Evolutionary conservation across 352 stramenopile species (phyloP).

Genomic region (Phytophthora sansomeana): DNA sequence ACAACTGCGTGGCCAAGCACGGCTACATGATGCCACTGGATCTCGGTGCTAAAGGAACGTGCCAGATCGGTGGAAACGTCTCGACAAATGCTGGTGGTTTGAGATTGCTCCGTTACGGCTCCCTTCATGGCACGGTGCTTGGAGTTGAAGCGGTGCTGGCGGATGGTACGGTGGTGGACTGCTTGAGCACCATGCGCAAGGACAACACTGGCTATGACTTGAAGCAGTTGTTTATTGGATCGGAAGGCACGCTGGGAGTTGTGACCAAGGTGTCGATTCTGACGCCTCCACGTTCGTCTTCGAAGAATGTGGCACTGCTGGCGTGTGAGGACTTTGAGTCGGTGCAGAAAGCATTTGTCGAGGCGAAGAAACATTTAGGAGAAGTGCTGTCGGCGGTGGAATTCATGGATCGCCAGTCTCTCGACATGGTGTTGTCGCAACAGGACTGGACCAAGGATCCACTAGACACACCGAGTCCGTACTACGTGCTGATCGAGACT

Average conservation of each 20-base stretch:
- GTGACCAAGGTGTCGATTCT: conserved; percentile 69
- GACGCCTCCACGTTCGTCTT: conserved; percentile 32
- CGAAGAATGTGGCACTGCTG: conserved; percentile 90
- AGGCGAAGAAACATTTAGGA: conserved; percentile 89
- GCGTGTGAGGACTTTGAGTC: conserved; percentile 89
- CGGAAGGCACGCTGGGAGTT: conserved; percentile 96
- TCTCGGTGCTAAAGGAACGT: conserved; percentile 97
- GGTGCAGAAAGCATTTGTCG: conserved; percentile 81
- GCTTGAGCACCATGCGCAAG: conserved; percentile 94
- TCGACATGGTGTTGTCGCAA: conserved; percentile 88
- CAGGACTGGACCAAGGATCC: conserved; percentile 79
- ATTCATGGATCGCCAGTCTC: conserved; percentile 93
- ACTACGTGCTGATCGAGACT: conserved; percentile 97
- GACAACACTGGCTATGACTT: conserved; percentile 98
- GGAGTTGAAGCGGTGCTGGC: conserved; percentile 96
- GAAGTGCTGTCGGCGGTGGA: conserved; percentile 97
- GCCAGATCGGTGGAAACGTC: conserved; percentile 97
- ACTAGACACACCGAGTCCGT: conserved; percentile 71
- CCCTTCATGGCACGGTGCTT: conserved; percentile 94
- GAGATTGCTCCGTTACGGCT: conserved; percentile 94
- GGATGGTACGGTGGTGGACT: conserved; percentile 92
- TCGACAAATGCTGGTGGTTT: conserved; percentile 96
- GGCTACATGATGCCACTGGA: conserved; percentile 96
- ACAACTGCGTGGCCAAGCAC: conserved; percentile 86
- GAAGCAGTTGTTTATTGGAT: conserved; percentile 97